Evolutionary conservation across 2,329 filamentous ascomycete genomes (phyloP).

Genomic region (Aspergillus hiratsukae): DNA sequence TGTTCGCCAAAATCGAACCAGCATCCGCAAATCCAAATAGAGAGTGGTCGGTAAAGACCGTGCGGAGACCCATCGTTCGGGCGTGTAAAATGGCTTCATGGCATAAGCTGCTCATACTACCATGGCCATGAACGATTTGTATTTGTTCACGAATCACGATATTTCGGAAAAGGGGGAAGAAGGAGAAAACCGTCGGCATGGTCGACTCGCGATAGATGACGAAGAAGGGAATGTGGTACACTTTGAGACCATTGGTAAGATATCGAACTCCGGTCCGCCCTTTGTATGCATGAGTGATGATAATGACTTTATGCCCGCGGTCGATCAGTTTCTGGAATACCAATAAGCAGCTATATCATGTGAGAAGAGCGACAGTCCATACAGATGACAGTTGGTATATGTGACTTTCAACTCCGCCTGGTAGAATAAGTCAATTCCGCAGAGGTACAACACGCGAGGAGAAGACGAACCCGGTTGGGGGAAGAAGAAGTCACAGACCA

Average conservation of each 20-base stretch:
- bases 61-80: constrained; percentile 90
- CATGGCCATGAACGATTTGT: constrained; percentile 97
- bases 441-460: neutral
- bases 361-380: constrained; percentile 17
- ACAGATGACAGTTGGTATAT: constrained; percentile 92
- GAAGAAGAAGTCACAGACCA: constrained; percentile 99
- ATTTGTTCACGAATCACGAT: constrained; percentile 93
- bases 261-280: constrained; percentile 90
- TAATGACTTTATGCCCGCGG: constrained; percentile 94
- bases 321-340: constrained; percentile 76
- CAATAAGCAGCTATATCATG: constrained; percentile 5
- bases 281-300: constrained; percentile 93
- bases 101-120: constrained; percentile 84
- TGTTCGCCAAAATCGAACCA: constrained; percentile 92
- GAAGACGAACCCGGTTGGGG: constrained; percentile 68
- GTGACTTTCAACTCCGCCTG: constrained; percentile 88
- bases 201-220: constrained; percentile 91
- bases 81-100: constrained; percentile 94
- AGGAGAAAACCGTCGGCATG: constrained; percentile 96
- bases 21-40: constrained; percentile 97
- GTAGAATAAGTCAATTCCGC: constrained; percentile 9
- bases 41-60: constrained; percentile 96
- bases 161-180: constrained; percentile 96
- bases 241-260: constrained; percentile 94
- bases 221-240: constrained; percentile 95